Evolutionary conservation across 1,284 basidiomycete species (phyloP), one percentile per base, ranked within the genome.

Genomic region (Wolfiporia cocos): DNA sequence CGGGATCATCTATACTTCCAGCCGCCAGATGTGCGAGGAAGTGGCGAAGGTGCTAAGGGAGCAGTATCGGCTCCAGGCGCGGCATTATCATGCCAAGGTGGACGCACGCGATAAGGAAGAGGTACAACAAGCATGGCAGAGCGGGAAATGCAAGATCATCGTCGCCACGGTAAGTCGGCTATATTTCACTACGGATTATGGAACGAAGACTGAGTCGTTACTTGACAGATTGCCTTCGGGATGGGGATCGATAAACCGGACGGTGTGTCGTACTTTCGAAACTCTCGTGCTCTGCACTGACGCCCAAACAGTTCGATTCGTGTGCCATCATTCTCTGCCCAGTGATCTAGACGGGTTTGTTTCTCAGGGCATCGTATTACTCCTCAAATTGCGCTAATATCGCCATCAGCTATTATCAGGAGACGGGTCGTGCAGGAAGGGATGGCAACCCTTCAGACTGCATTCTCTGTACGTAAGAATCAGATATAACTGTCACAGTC

Each of bases 221-320:
- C 34, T 37, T 33, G 24, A 17, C 39, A 53, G 45, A 51, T 91
- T 51, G 91, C 91, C 0, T 98, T 98, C 60, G 95, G 95, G 7
- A 97, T 99, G 95, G 95, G 94, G 14, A 94, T 98, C 46, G 93
- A 98, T 66, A 97, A 97, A 60, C 66, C 82, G 0, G 77, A 91
- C 53, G 80, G 80, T 81, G 54, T 43, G 70, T 46, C 14, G 1
- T 5, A 11, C 14, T 30, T 17, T n/a, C 5, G 3, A 15, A 7
- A n/a, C 34, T 17, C 14, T 19, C 17, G 2, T 18, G 17, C 37
- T 36, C 18, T 7, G 14, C 31, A 11, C 37, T 43, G 15, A 24
- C 26, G 10, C n/a, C n/a, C n/a, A n/a, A n/a, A n/a, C 29, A 83
- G 88, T 87, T 6, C 79, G 84, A 47, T 87, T 75, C 55, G 87